phyloP scores from a whole-genome alignment of 768 basidiomycete genomes.

The Lactarius sanguifluus region DNA sequence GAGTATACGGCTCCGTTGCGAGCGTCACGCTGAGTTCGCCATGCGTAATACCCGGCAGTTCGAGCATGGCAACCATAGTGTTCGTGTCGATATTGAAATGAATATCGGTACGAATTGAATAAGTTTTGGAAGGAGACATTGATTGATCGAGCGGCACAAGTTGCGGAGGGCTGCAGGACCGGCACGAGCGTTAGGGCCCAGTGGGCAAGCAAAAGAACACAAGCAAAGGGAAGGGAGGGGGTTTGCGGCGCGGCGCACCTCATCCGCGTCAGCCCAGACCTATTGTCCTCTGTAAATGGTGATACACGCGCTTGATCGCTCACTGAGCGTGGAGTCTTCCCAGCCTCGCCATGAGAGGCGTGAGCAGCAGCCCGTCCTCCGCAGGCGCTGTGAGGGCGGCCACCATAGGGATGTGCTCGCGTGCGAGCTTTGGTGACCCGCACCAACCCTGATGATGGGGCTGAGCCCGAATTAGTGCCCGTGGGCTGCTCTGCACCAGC shows the following conservation, averaged over 20 bases:
- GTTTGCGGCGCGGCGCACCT: slow-evolving; percentile 25
- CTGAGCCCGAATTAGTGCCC: slow-evolving; percentile 10
- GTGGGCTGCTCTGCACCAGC: slow-evolving; percentile 21
- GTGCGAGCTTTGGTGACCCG: slow-evolving; percentile 20
- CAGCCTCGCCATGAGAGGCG: slow-evolving; percentile 1
- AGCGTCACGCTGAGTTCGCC: slow-evolving; percentile 59
- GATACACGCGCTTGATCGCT: slow-evolving; percentile 24
- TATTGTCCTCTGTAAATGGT: slow-evolving; percentile 16
- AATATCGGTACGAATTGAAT: slow-evolving; percentile 60
- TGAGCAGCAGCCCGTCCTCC: slow-evolving; percentile 9
- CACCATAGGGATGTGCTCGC: slow-evolving; percentile 29
- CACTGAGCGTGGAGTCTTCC: slow-evolving; percentile 15
- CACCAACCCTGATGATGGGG: slow-evolving; percentile 23
- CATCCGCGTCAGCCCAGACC: slow-evolving; percentile 26
- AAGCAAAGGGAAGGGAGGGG: neutral
- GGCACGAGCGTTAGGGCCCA: slow-evolving; percentile 14
- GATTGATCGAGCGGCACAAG: slow-evolving; percentile 6
- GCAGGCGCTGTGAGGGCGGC: slow-evolving; percentile 27
- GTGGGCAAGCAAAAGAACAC: neutral
- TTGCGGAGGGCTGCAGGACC: slow-evolving; percentile 24
- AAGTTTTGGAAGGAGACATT: slow-evolving; percentile 26
- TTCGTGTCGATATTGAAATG: slow-evolving; percentile 53
- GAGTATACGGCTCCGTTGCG: slow-evolving; percentile 59
- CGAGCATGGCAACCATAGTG: slow-evolving; percentile 58
- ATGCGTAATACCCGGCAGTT: slow-evolving; percentile 66